phyloP scores from a whole-genome alignment of 2,329 filamentous ascomycete genomes.

The Massarina eburnea region DNA sequence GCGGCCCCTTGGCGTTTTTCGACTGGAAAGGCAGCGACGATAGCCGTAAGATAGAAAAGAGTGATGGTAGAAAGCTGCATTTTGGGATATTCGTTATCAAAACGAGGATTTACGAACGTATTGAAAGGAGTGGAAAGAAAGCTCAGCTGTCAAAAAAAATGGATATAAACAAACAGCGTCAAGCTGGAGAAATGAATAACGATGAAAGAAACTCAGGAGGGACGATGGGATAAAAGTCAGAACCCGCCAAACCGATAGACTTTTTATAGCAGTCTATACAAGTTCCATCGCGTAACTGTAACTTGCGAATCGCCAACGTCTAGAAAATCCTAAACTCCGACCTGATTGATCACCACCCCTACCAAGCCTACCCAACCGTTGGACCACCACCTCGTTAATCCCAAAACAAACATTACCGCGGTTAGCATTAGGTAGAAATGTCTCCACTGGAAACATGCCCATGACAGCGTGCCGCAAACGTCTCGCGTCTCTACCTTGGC shows the following conservation, averaged over 20 bases:
- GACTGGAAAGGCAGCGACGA: constrained; percentile 27
- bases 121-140: constrained; percentile 16
- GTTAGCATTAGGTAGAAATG: constrained; percentile 1
- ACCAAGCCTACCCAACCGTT: background rate
- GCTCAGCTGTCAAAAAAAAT: constrained; percentile 26
- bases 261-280: constrained; percentile 5
- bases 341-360: constrained; percentile 1
- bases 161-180: constrained; percentile 28
- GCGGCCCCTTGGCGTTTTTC: constrained; percentile 24
- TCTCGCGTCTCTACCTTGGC: constrained; percentile 1
- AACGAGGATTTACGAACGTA: background rate
- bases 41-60: constrained; percentile 29
- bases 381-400: background rate
- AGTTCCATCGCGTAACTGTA: background rate
- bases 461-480: constrained; percentile 5
- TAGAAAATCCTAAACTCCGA: background rate
- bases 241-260: background rate
- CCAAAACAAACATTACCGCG: background rate
- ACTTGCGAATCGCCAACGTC: background rate
- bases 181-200: constrained; percentile 22
- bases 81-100: constrained; percentile 1
- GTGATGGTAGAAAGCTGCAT: constrained; percentile 35
- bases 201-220: constrained; percentile 9
- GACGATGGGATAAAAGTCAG: constrained; percentile 3
- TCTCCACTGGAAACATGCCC: constrained; percentile 1